A percentile compares a stretch with the other conserved stretches of the same genome.
Conservation (phyloP, 108 stramenopile species). For the Tribonema minus region DNA sequence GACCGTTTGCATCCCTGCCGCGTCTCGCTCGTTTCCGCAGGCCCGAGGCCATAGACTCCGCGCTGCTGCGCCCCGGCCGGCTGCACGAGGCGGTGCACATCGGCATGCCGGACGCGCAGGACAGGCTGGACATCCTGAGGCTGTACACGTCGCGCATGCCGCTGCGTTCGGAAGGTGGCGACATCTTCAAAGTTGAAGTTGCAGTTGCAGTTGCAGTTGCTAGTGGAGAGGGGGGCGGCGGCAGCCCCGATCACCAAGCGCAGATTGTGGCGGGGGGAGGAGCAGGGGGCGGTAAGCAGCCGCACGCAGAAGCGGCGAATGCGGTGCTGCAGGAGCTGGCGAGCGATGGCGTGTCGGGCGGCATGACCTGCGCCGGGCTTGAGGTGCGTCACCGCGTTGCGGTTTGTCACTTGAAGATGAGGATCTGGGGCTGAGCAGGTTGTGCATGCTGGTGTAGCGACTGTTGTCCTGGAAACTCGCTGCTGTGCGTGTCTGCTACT, state of each 20-base stretch:
- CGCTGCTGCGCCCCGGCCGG: conserved; percentile 43
- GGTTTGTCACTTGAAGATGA: background rate
- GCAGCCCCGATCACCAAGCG: too few relatives aligned
- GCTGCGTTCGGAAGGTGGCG: background rate
- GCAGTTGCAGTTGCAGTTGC: too few relatives aligned
- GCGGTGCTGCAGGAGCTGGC: conserved; percentile 18
- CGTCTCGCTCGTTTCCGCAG: conserved; percentile 48
- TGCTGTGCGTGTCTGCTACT: background rate
- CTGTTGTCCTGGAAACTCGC: background rate
- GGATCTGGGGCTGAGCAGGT: background rate
- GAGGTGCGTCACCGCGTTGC: background rate
- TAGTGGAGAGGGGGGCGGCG: too few relatives aligned
- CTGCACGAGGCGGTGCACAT: conserved; percentile 32
- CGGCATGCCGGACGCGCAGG: conserved; percentile 9
- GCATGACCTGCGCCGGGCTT: conserved; percentile 21
- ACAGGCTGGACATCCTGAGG: conserved; percentile 18
- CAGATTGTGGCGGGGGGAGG: too few relatives aligned
- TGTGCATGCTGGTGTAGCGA: background rate
- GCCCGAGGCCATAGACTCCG: conserved; percentile 47
- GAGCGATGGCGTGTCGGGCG: conserved; percentile 18
- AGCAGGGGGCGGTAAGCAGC: too few relatives aligned
- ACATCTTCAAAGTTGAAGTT: too few relatives aligned
- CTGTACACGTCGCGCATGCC: conserved; percentile 29
- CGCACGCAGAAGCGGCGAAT: too few relatives aligned
- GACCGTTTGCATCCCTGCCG: too few relatives aligned